Percentiles rank a stretch among this genome's conserved stretches.
phyloP scores from a whole-genome alignment of 2,329 filamentous ascomycete genomes.

The Trichoderma breve region DNA sequence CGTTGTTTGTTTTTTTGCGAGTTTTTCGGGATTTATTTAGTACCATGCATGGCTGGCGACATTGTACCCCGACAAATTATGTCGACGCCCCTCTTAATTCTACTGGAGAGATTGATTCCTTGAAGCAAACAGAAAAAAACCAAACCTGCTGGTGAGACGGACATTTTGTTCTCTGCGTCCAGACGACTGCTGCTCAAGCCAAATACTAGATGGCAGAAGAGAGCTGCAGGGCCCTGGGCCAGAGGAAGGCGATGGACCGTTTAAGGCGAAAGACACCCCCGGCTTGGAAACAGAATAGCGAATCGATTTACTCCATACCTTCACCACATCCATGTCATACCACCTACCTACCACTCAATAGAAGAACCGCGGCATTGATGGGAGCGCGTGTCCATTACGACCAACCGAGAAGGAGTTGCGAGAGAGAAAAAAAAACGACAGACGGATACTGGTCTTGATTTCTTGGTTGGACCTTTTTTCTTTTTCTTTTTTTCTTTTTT shows the following conservation, averaged over 20 bases:
- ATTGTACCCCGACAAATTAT: constrained; percentile 15
- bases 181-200: not conserved
- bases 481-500: constrained; percentile 20
- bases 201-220: not conserved
- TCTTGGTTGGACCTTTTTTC: constrained; percentile 22
- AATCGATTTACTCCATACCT: constrained; percentile 12
- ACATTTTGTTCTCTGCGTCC: constrained; percentile 2
- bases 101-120: constrained; percentile 14
- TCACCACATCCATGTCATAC: constrained; percentile 22
- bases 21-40: constrained; percentile 29
- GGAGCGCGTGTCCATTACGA: constrained; percentile 26
- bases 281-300: constrained; percentile 13
- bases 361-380: constrained; percentile 25
- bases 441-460: constrained; percentile 27
- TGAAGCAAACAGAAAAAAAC: not conserved
- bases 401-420: constrained; percentile 23
- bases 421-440: constrained; percentile 17
- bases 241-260: constrained; percentile 2
- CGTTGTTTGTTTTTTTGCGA: not conserved
- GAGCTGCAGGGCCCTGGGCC: not conserved
- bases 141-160: constrained; percentile 1
- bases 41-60: constrained; percentile 12
- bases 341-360: constrained; percentile 27
- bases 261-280: not conserved
- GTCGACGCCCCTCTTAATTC: constrained; percentile 17